These are phyloP conservation scores for Candida anglica DNA, from an alignment of 805 yeast species.

Conservation along the genomic window DNA sequence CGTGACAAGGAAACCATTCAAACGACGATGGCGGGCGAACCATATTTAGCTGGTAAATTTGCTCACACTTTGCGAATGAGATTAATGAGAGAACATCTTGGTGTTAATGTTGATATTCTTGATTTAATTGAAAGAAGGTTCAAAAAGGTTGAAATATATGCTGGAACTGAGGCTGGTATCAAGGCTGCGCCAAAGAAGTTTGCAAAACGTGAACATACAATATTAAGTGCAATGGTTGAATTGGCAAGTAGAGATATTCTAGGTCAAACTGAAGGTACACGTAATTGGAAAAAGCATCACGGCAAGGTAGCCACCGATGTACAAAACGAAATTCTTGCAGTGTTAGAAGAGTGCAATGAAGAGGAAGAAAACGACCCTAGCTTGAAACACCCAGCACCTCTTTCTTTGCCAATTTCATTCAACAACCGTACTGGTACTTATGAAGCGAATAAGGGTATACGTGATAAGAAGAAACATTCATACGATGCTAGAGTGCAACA, in stretches of 20 bases:
- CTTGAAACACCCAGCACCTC: conserved; percentile 26
- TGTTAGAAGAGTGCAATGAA: not conserved
- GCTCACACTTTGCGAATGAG: conserved; percentile 87
- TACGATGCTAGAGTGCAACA: conserved; percentile 77
- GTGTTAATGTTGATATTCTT: conserved; percentile 83
- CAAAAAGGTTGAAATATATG: conserved; percentile 42
- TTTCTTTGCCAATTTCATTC: conserved; percentile 55
- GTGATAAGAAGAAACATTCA: conserved; percentile 79
- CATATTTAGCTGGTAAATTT: conserved; percentile 78
- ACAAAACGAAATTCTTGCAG: conserved; percentile 5
- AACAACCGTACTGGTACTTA: conserved; percentile 77
- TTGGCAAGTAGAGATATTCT: conserved; percentile 68
- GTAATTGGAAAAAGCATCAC: conserved; percentile 35
- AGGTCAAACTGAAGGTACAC: conserved; percentile 44
- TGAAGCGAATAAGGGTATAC: conserved; percentile 75
- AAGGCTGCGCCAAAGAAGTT: conserved; percentile 45
- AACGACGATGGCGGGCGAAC: conserved; percentile 77
- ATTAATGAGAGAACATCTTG: conserved; percentile 94
- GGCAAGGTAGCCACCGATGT: conserved; percentile 10
- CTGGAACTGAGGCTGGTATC: conserved; percentile 37
- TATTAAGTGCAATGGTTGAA: conserved; percentile 69
- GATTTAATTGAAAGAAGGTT: conserved; percentile 80
- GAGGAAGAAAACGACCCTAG: conserved; percentile 16
- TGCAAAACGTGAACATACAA: conserved; percentile 21
- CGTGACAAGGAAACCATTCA: conserved; percentile 73